Conservation (phyloP, 2,329 filamentous ascomycete species). For the Microdochium nivale region DNA sequence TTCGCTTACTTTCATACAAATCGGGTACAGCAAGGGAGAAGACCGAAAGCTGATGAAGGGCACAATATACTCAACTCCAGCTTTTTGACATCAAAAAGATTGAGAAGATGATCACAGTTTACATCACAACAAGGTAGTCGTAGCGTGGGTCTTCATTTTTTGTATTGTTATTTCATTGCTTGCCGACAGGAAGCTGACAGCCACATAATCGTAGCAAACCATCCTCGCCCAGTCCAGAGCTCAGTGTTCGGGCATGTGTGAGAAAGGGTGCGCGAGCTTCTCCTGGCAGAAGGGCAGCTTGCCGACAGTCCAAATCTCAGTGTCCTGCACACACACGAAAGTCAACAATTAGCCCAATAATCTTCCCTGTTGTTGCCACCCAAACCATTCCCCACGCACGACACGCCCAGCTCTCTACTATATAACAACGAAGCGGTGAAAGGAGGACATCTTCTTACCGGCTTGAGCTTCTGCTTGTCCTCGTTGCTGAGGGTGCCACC, state of each 20-base stretch:
- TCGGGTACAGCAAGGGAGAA: too few relatives aligned
- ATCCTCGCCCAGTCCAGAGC: too few relatives aligned
- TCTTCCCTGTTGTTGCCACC: not conserved
- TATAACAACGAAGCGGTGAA: not conserved
- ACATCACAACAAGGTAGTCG: not conserved
- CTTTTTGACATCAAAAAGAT: too few relatives aligned
- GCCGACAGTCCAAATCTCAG: conserved; percentile 61
- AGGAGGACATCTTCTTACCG: conserved; percentile 29
- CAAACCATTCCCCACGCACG: not conserved
- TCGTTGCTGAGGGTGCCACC: conserved; percentile 54
- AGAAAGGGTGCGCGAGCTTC: conserved; percentile 52
- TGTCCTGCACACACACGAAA: conserved; percentile 35
- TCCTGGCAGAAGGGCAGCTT: conserved; percentile 66
- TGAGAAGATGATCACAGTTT: too few relatives aligned
- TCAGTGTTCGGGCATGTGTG: conserved; percentile 51
- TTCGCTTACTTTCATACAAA: too few relatives aligned
- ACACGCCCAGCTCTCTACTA: conserved; percentile 3
- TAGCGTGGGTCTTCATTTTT: not conserved
- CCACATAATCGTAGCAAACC: too few relatives aligned
- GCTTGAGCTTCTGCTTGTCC: conserved; percentile 61
- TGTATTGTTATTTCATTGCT: too few relatives aligned
- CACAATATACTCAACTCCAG: too few relatives aligned
- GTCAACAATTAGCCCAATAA: too few relatives aligned
- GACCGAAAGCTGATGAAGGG: too few relatives aligned
- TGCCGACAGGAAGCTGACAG: too few relatives aligned